A percentile compares a stretch with the other conserved stretches of the same genome.
Conservation (phyloP, 441 rosid genomes). For the Viola pubescens region DNA sequence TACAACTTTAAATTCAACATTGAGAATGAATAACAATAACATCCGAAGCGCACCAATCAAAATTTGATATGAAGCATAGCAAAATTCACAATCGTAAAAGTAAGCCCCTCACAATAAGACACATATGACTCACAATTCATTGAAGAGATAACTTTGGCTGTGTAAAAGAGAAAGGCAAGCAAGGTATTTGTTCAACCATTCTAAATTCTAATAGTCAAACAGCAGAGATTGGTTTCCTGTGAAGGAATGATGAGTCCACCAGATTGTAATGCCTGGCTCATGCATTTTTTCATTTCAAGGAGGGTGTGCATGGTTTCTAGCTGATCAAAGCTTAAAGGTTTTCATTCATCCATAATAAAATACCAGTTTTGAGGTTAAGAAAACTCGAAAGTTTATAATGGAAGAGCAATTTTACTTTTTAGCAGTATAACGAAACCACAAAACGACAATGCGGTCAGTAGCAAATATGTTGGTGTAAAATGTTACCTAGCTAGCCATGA, state of each 20-base stretch:
- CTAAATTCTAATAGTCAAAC: background rate
- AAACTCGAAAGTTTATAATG: background rate
- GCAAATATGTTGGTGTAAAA: too few species aligned
- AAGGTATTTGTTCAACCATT: background rate
- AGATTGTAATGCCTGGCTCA: too few species aligned
- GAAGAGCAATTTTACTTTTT: too few species aligned
- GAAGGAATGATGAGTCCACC: too few species aligned
- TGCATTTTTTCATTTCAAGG: background rate
- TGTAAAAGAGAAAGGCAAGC: too few species aligned
- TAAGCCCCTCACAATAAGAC: too few species aligned
- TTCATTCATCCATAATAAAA: background rate
- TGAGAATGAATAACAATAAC: background rate
- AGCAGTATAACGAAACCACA: too few species aligned
- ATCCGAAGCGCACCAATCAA: conserved; percentile 3
- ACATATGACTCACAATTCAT: too few species aligned
- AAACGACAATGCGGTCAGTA: too few species aligned
- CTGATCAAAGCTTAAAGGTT: background rate
- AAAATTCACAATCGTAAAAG: background rate
- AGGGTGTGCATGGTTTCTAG: background rate
- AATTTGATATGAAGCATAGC: background rate
- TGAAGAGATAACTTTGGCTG: too few species aligned
- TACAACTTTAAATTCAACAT: background rate
- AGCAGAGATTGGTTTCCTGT: background rate
- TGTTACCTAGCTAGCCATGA: too few species aligned
- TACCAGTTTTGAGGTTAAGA: background rate